Evolutionary conservation across 176 grass and related monocot species (phyloP), one percentile per base, ranked within the genome.

Genomic region (Pontederia paniculata): DNA sequence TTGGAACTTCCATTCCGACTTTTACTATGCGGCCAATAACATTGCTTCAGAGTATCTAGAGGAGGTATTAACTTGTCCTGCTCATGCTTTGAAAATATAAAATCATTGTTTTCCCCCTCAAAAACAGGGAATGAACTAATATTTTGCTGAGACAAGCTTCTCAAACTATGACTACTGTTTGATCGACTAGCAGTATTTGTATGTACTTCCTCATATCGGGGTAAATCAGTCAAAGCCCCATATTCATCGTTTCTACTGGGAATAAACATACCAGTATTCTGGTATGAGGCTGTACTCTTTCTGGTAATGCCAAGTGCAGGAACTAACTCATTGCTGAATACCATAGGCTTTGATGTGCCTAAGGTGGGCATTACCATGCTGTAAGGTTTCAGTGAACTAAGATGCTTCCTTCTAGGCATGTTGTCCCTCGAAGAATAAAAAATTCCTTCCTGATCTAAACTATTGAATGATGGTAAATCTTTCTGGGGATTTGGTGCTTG

Each of bases 1-100:
- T 76, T 48, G 45, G 48, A 74, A 72, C 54, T 76, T 77, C 53
- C 70, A 68, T 67, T 67, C 60, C 66, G 67, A 69, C 16, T 17
- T 68, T 63, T 73, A 65, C 78, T 79, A 73, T 54, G 47, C 17
- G 77, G 76, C 52, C 68, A 65, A 53, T 77, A 50, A 48, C 68
- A 61, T 54, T 54, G 73, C 51, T 77, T 72, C 63, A 84, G 71
- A 47, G 67, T 89, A 66, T 95, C 74, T 65, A 63, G 60, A 68
- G 56, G 50, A 42, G 76, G 47, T 50, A 57, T 9, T 70, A 47
- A n/a, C 7, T 77, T 77, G 50, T 42, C 43, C 17, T 9, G 25
- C 41, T 63, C 54, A 63, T 64, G 37, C 54, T 25, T 55, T 11
- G 19, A 52, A 17, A 52, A 21, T 42, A 54, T 17, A 76, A 57